Base-by-base conservation (phyloP, 108 stramenopile genomes). In the Tribonema minus region DNA sequence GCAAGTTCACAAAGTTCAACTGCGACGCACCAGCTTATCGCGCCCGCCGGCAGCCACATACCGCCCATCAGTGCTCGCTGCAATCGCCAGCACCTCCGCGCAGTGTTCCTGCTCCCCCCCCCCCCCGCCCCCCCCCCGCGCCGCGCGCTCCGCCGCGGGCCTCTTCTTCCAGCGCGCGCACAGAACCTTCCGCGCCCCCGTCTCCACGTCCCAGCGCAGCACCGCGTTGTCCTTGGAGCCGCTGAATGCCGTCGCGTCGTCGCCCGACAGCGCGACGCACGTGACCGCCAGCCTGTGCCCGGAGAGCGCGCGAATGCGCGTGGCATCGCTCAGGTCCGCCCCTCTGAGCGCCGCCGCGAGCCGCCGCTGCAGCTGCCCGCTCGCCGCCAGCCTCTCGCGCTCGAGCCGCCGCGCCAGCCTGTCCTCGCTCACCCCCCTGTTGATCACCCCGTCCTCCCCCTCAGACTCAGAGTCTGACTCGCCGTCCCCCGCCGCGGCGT, bases 211-310 rank as follows among this genome's bases (percentile, higher is more conserved):
- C 92, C 92, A 97, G 36, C 86, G 61, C 60, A 94, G 64, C 27
- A 99, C 80, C 0, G 92, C 91, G 73, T 95, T 93, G 83, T 99
- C 98, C 86, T 99, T 99, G 40, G 92, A 86, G 30, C 95, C 98
- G 25, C 93, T 93, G 37, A 89, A 88, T 40, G 58, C 71, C 3
- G 70, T 61, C 28, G 88, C 86, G 67, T 89, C 87, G 63, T 88
- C 86, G 1, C 72, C 67, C 25, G 86, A 84, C 40, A 99, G 66
- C 5, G 92, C 86, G 2, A 97, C 92, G 80, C 91, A 92, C 3
- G 98, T 97, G 28, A 84, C 62, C 28, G 85, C 33, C 28, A 86
- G 81, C 82, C 71, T 63, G 61, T 88, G 84, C 38, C 81, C 85
- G n/a, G 69, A 32, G 33, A 68, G 41, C 15, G 15, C 61, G 27